Base-by-base conservation (phyloP, 176 grass and related monocot genomes). In the Calamus simplicifolius region DNA sequence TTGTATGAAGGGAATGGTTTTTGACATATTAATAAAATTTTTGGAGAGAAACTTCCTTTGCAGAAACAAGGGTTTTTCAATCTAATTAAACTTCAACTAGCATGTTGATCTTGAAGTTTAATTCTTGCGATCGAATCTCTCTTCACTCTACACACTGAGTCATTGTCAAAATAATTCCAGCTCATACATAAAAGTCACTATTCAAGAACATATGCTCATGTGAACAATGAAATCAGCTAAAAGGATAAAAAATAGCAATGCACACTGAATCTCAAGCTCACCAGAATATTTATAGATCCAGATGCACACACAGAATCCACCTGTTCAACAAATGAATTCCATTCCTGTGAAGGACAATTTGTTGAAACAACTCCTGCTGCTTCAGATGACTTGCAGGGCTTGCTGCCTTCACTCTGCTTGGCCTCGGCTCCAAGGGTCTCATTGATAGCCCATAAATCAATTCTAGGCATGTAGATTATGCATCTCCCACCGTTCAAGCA, bases 401-500 rank as follows among this genome's bases (percentile, higher is more conserved):
- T 73, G 57, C 61, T 51, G 54, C 56, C 50, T 23, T 54, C 78
- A 79, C 62, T 58, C 59, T 75, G 63, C 68, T 80, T 69, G 38
- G 48, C 16, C 57, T 70, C 64, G 25, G 38, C 57, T 73, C 63
- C 68, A 79, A 62, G 19, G 56, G 59, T 54, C 70, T 77, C 85
- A 59, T 88, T 64, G 54, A 97, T 48, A 23, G 92, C 84, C 92
- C 92, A 97, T 31, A 97, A 68, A 85, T 97, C 92, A 67, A 97
- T 80, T 80, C 92, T 85, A 55, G 92, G 92, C 83, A 97, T 90
- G 81, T 87, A 97, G 68, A 97, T 88, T 50, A 97, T 75, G 61
- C 87, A 91, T 66, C 87, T 90, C 61, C 84, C 80, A 48, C 85
- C 49, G 61, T 80, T 88, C 67, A 78, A 51, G 56, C 81, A 90